Evolutionary conservation across 78 protist genomes (phyloP).

Genomic region (Fonticula alba): DNA sequence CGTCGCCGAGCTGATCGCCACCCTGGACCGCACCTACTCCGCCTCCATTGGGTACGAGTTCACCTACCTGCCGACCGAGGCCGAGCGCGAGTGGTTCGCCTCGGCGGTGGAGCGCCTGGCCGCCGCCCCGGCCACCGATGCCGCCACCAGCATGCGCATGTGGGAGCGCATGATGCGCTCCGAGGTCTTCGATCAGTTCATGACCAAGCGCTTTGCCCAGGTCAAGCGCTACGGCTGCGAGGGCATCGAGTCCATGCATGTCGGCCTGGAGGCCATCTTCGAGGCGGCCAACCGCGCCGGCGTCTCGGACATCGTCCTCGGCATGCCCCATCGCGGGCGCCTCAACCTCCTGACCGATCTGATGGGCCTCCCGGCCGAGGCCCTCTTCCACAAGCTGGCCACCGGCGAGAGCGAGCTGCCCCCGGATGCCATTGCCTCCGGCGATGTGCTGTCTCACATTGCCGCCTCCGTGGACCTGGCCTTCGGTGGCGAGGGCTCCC

Average conservation of each 20-base stretch:
- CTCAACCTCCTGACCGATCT: constrained; percentile 71
- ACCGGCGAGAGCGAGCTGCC: constrained; percentile 27
- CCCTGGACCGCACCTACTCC: constrained; percentile 1
- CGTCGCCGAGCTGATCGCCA: not conserved
- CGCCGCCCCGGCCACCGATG: not conserved
- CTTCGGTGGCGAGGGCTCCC: not conserved
- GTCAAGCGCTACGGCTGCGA: constrained; percentile 46
- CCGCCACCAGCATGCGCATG: not conserved
- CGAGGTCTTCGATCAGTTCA: constrained; percentile 48
- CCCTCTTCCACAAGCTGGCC: constrained; percentile 29
- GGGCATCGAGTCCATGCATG: constrained; percentile 44
- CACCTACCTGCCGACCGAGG: constrained; percentile 4
- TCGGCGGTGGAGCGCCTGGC: not conserved
- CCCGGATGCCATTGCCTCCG: constrained; percentile 34
- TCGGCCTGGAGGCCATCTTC: constrained; percentile 31
- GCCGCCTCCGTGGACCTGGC: constrained; percentile 22
- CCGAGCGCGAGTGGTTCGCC: not conserved
- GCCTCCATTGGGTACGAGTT: constrained; percentile 8
- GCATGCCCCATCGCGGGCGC: constrained; percentile 94
- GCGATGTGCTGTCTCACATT: constrained; percentile 79
- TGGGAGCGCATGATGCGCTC: constrained; percentile 14
- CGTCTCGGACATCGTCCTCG: constrained; percentile 56
- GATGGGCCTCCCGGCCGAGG: constrained; percentile 11
- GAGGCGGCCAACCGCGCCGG: constrained; percentile 22
- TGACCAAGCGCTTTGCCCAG: constrained; percentile 43